Evolutionary conservation across 768 basidiomycete genomes (phyloP).

Genomic region (Termitomyces sp.): DNA sequence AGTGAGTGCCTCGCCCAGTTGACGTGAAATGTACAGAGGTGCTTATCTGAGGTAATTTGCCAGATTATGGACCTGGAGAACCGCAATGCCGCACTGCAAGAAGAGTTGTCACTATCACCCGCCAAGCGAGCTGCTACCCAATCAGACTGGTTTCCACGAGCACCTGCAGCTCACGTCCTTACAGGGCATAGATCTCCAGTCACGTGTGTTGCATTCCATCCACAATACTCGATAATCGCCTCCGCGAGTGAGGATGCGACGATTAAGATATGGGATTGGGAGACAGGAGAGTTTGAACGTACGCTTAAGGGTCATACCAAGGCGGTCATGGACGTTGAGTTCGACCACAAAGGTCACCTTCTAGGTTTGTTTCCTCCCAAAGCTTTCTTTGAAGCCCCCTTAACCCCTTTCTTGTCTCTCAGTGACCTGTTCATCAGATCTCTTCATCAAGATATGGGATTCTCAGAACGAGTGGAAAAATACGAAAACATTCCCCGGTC

Average conservation of each 20-base stretch:
- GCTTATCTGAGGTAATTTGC: not conserved
- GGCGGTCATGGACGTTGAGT: slow-evolving; percentile 83
- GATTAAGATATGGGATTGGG: slow-evolving; percentile 96
- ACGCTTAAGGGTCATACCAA: slow-evolving; percentile 93
- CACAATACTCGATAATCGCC: slow-evolving; percentile 76
- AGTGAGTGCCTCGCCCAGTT: slow-evolving; percentile 36
- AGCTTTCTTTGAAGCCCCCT: not conserved
- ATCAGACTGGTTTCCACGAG: slow-evolving; percentile 85
- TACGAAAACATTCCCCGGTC: slow-evolving; percentile 80
- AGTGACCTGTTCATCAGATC: slow-evolving; percentile 75
- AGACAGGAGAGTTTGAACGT: slow-evolving; percentile 88
- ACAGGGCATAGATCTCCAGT: slow-evolving; percentile 75
- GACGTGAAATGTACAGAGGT: not conserved
- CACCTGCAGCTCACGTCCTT: slow-evolving; percentile 75
- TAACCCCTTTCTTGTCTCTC: not conserved
- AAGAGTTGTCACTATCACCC: slow-evolving; percentile 52
- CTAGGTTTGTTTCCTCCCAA: slow-evolving; percentile 50
- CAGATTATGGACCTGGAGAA: slow-evolving; percentile 96
- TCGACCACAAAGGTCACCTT: slow-evolving; percentile 79
- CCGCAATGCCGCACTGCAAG: slow-evolving; percentile 74
- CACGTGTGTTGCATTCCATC: slow-evolving; percentile 82
- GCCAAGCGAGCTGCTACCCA: slow-evolving; percentile 58
- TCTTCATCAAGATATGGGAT: slow-evolving; percentile 93
- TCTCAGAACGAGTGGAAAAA: slow-evolving; percentile 89
- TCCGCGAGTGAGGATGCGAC: slow-evolving; percentile 88